phyloP scores from a whole-genome alignment of 305 asterid genomes.

The Fraxinus platypoda region DNA sequence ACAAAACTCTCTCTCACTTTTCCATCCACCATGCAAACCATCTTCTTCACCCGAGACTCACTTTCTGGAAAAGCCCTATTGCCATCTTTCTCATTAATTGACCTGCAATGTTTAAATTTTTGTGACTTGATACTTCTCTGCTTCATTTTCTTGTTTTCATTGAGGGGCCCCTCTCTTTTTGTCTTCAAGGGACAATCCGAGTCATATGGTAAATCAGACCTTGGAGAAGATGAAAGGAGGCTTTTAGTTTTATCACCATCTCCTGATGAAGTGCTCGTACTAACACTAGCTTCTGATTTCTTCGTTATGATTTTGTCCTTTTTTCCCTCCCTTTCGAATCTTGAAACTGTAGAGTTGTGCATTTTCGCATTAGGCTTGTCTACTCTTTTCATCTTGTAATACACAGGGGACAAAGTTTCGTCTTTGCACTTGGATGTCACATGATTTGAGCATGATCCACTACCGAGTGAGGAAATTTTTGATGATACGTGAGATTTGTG shows the following conservation, averaged over 20 bases:
- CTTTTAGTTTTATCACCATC: constrained; percentile 35
- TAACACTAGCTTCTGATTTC: constrained; percentile 21
- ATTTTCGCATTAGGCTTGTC: constrained; percentile 17
- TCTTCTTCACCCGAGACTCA: constrained; percentile 12
- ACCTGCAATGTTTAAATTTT: constrained; percentile 27
- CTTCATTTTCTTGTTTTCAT: constrained; percentile 14
- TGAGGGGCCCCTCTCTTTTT: constrained; percentile 1
- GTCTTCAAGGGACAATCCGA: constrained; percentile 14
- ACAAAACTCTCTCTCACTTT: constrained; percentile 48
- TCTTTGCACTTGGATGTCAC: constrained; percentile 5
- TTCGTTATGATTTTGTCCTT: background rate
- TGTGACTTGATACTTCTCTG: constrained; percentile 24
- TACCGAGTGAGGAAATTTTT: constrained; percentile 22
- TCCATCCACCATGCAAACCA: constrained; percentile 28
- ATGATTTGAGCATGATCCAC: background rate
- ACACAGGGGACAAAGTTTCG: constrained; percentile 6
- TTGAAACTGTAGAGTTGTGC: constrained; percentile 31
- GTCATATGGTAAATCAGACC: constrained; percentile 34
- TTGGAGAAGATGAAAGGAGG: constrained; percentile 38
- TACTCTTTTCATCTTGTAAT: constrained; percentile 13
- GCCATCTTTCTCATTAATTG: constrained; percentile 33
- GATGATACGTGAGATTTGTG: constrained; percentile 22
- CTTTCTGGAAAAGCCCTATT: constrained; percentile 3
- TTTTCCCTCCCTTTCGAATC: constrained; percentile 25
- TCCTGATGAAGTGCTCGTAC: constrained; percentile 30